phyloP scores from a whole-genome alignment of 2,329 filamentous ascomycete species.

The Cordyceps cicadae region DNA sequence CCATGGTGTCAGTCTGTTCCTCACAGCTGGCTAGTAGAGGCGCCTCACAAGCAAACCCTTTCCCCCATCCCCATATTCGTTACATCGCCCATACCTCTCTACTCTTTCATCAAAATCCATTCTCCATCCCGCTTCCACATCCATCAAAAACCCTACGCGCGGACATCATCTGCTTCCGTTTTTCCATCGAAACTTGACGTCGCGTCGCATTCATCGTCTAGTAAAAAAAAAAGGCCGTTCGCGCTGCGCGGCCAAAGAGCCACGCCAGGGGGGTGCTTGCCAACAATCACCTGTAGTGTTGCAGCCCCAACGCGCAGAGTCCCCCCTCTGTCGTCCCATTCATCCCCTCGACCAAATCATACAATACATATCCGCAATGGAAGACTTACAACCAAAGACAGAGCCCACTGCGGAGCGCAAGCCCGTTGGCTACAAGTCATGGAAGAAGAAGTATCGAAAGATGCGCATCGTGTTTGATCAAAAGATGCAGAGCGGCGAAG shows the following conservation, averaged over 20 bases:
- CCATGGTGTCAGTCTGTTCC: constrained; percentile 8
- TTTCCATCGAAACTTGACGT: neutral
- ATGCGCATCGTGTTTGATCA: constrained; percentile 73
- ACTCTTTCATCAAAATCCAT: neutral
- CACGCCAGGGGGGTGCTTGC: neutral
- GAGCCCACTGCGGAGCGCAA: constrained; percentile 31
- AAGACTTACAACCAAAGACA: constrained; percentile 30
- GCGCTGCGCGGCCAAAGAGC: neutral
- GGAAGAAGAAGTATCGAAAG: constrained; percentile 93
- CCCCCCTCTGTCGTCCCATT: neutral
- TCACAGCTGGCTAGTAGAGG: neutral
- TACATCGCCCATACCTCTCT: neutral
- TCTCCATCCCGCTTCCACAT: neutral
- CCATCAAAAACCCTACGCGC: neutral
- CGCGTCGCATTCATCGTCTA: constrained; percentile 6
- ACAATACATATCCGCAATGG: constrained; percentile 20
- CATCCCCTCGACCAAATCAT: neutral
- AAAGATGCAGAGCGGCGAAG: constrained; percentile 72
- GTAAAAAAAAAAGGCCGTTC: neutral
- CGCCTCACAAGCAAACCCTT: constrained; percentile 10
- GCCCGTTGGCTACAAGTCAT: constrained; percentile 53
- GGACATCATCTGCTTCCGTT: neutral
- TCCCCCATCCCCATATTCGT: constrained; percentile 3
- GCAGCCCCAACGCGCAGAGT: neutral
- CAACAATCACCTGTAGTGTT: neutral